phyloP scores from a whole-genome alignment of 352 stramenopile species.

The Pythium aristosporum region DNA sequence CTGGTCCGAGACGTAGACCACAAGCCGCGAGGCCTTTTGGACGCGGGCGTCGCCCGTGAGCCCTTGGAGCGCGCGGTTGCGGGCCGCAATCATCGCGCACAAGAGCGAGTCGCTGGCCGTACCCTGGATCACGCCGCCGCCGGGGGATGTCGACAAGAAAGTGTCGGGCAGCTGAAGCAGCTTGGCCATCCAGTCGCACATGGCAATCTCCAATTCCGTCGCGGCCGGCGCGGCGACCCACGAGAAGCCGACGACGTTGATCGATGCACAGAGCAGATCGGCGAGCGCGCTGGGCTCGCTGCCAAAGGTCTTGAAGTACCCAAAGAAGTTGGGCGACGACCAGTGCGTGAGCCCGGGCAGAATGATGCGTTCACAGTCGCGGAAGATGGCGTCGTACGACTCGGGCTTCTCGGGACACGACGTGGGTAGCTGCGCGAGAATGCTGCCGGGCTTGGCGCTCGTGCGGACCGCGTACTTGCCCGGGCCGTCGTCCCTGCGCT shows the following conservation, averaged over 20 bases:
- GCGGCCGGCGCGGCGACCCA: constrained; percentile 58
- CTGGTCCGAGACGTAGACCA: constrained; percentile 70
- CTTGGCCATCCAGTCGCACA: constrained; percentile 70
- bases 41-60: constrained; percentile 35
- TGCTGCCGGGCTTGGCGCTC: constrained; percentile 43
- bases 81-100: constrained; percentile 44
- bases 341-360: constrained; percentile 70
- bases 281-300: constrained; percentile 54
- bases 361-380: constrained; percentile 54
- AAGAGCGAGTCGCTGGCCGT: constrained; percentile 61
- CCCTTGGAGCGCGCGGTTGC: constrained; percentile 37
- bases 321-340: constrained; percentile 64
- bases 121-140: constrained; percentile 68
- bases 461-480: constrained; percentile 45
- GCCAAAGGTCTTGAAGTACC: constrained; percentile 59
- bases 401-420: constrained; percentile 50
- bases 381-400: constrained; percentile 62
- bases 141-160: constrained; percentile 49
- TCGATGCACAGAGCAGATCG: constrained; percentile 50
- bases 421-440: constrained; percentile 39
- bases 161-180: constrained; percentile 52
- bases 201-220: constrained; percentile 67
- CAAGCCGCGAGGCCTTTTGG: constrained; percentile 40
- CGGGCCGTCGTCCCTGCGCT: constrained; percentile 36
- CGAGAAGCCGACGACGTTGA: constrained; percentile 64